These are phyloP conservation scores for Rickenella mellea DNA, from an alignment of 768 basidiomycete species.

Conservation along the genomic window DNA sequence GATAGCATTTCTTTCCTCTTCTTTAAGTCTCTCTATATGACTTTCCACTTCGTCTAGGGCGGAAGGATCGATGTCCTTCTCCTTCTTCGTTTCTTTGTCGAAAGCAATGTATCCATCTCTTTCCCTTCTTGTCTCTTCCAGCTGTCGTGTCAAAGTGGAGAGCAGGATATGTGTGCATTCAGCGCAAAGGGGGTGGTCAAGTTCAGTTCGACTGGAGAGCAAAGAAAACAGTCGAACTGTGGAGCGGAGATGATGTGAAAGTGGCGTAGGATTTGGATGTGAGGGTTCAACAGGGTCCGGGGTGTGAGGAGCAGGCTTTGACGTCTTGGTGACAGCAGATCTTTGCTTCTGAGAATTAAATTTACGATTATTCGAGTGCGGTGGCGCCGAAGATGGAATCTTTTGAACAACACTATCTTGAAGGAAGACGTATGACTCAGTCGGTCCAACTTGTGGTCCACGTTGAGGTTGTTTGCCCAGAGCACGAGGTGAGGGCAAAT, in stretches of 20 bases:
- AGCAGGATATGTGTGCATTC: constrained; percentile 87
- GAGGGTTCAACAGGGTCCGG: constrained; percentile 17
- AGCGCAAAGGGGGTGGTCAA: constrained; percentile 90
- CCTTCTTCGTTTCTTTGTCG: constrained; percentile 78
- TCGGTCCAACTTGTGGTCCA: constrained; percentile 41
- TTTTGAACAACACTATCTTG: constrained; percentile 73
- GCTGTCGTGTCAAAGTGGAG: constrained; percentile 60
- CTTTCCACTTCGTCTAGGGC: constrained; percentile 57
- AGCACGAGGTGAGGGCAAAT: constrained; percentile 41
- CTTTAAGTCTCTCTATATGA: constrained; percentile 63
- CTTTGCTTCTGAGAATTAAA: no score
- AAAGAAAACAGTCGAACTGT: constrained; percentile 68
- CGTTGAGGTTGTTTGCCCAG: constrained; percentile 55
- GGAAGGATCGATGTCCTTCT: constrained; percentile 63
- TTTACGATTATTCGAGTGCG: constrained; percentile 31
- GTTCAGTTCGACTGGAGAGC: constrained; percentile 64
- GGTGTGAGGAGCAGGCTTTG: constrained; percentile 16
- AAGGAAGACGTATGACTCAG: constrained; percentile 85
- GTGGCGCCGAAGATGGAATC: constrained; percentile 51
- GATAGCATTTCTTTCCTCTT: constrained; percentile 58
- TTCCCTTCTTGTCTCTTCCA: constrained; percentile 88
- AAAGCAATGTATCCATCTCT: constrained; percentile 90
- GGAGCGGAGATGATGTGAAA: constrained; percentile 71
- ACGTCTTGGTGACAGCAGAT: constrained; percentile 35
- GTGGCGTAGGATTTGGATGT: constrained; percentile 55